A percentile compares a stretch with the other conserved stretches of the same genome.
These are phyloP conservation scores for Salvia sclarea DNA, from an alignment of 305 asterid species.

Conservation along the genomic window DNA sequence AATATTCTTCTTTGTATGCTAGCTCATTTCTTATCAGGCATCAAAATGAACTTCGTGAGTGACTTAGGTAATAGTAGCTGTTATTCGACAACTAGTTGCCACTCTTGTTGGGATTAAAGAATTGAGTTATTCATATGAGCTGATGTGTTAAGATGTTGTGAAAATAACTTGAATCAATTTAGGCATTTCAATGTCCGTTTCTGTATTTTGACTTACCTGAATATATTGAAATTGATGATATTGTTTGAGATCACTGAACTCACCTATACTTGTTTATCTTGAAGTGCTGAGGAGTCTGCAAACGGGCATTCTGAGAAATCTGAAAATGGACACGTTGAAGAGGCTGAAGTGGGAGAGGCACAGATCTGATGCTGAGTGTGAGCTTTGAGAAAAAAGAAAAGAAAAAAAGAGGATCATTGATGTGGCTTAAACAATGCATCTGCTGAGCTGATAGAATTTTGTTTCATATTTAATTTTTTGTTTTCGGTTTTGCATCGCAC, in stretches of 20 bases:
- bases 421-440: conserved; percentile 27
- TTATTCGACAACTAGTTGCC: neutral
- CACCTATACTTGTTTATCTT: neutral
- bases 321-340: conserved; percentile 45
- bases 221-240: neutral
- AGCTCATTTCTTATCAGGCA: neutral
- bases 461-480: conserved; percentile 11
- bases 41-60: neutral
- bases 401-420: conserved; percentile 9
- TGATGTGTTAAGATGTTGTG: neutral
- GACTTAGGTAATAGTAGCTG: neutral
- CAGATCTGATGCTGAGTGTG: conserved; percentile 33
- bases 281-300: conserved; percentile 54
- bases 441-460: conserved; percentile 39
- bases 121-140: neutral
- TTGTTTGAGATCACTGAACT: conserved; percentile 19
- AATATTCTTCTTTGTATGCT: neutral
- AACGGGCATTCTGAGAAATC: conserved; percentile 40
- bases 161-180: neutral
- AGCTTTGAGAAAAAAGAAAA: neutral
- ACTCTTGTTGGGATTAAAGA: neutral
- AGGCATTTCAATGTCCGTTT: neutral
- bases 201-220: neutral
- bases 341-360: conserved; percentile 32
- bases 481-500: conserved; percentile 33